Base-by-base conservation (phyloP, 1,284 basidiomycete species). In the Pseudozyma sp. region DNA sequence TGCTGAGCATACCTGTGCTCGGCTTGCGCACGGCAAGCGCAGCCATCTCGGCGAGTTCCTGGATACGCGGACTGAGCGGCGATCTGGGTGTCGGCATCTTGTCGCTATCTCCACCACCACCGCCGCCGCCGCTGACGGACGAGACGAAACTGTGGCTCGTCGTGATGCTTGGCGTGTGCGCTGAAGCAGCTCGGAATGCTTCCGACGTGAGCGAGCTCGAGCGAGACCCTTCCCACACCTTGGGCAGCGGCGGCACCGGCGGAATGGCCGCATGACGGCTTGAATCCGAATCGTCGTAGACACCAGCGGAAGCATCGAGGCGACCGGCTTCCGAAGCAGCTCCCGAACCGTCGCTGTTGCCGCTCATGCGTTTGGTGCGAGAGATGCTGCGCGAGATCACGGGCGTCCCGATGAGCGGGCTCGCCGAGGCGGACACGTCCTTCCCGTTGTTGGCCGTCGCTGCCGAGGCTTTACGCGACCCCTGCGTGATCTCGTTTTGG, bases 211-310 rank as follows among this genome's bases (percentile, higher is more conserved):
- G 62, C 53, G 60, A 88, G 88, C 45, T 87, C 7, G 92, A 91
- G 68, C 90, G 90, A 85, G 91, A 94, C 17, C 86, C 89, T 39
- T 92, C 91, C 71, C 94, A 85, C 76, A 94, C 93, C 86, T 97
- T 97, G 39, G 96, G 96, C 19, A 99, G 86, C 45, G 97, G 96
- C 35, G 96, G 96, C 1, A 99, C 97, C 24, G 96, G 96, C 1
- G 97, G 96, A 7, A 97, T 94, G 16, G 61, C 71, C 17, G 60
- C 44, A 37, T 54, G 52, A 5, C 64, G 54, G 7, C 59, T 58
- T 7, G 58, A 29, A 6, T 68, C 70, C 5, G 54, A n/a, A 16
- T 66, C 66, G 42, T 68, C 65, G 37, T 68, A 52, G 14, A 43
- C 54, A 17, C 59, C 34, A 0, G 54, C 40, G 13, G 67, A 37